Conservation (phyloP, 305 asterid genomes). For the Petunia hybrid region DNA sequence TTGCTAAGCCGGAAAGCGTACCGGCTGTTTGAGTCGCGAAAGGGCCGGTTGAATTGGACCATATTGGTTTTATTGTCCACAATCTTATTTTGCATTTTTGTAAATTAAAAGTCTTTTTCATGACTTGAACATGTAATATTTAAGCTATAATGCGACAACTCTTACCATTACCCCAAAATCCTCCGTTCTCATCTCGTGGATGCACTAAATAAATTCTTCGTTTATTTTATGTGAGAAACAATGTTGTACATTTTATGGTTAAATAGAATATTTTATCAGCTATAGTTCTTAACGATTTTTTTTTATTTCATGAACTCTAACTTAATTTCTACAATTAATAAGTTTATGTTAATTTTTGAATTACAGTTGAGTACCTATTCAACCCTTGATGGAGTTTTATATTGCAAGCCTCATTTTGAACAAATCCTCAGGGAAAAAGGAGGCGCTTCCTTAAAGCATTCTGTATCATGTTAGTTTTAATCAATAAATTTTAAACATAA, state of each 20-base stretch:
- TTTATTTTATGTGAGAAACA: neutral
- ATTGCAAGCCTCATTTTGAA: conserved; percentile 68
- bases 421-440: conserved; percentile 61
- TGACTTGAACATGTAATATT: no score
- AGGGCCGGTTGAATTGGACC: neutral
- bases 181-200: no score
- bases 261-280: neutral
- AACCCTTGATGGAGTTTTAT: conserved; percentile 53
- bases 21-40: neutral
- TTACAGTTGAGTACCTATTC: conserved; percentile 63
- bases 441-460: conserved; percentile 43
- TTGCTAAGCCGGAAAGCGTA: neutral
- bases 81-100: no score
- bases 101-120: no score
- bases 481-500: neutral
- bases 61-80: neutral
- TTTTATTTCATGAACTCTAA: neutral
- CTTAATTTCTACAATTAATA: neutral
- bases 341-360: neutral
- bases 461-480: conserved; percentile 35
- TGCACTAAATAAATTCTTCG: no score
- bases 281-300: neutral
- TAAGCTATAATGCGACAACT: no score
- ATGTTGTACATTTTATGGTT: neutral
- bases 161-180: no score